Conservation (phyloP, 129 eudicot species). For the Saposhnikovia divaricata region DNA sequence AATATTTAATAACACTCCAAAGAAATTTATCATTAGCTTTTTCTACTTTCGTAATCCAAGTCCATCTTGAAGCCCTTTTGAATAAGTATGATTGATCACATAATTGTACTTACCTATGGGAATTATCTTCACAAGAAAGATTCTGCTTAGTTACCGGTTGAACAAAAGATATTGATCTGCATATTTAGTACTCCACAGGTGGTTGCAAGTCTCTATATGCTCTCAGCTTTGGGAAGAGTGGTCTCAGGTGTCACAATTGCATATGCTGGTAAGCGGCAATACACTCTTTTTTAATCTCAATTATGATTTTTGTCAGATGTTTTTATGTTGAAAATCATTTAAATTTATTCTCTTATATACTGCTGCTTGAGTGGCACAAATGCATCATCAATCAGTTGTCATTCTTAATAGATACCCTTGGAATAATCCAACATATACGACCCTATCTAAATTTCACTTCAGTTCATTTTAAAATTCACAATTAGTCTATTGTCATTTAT, state of each 20-base stretch:
- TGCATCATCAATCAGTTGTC: neutral
- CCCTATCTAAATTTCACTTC: neutral
- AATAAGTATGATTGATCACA: neutral
- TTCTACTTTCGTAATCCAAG: neutral
- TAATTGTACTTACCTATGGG: neutral
- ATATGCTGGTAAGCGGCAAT: conserved; percentile 56
- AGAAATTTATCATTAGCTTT: neutral
- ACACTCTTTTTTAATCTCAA: neutral
- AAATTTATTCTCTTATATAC: neutral
- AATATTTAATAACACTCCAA: neutral
- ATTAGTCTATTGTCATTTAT: neutral
- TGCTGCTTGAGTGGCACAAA: neutral
- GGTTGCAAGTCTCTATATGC: conserved; percentile 57
- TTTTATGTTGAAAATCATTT: neutral
- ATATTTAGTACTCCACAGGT: conserved; percentile 36
- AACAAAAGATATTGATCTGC: neutral
- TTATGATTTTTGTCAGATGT: neutral
- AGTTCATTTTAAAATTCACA: neutral
- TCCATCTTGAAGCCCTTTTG: neutral
- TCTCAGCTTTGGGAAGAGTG: conserved; percentile 77
- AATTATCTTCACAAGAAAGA: neutral
- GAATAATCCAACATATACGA: neutral
- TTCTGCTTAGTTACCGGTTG: neutral
- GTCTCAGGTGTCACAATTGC: conserved; percentile 88
- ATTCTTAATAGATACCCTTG: neutral